A percentile compares a stretch with the other conserved stretches of the same genome.
phyloP scores from a whole-genome alignment of 352 stramenopile species.

The Elongisporangium senticosum region DNA sequence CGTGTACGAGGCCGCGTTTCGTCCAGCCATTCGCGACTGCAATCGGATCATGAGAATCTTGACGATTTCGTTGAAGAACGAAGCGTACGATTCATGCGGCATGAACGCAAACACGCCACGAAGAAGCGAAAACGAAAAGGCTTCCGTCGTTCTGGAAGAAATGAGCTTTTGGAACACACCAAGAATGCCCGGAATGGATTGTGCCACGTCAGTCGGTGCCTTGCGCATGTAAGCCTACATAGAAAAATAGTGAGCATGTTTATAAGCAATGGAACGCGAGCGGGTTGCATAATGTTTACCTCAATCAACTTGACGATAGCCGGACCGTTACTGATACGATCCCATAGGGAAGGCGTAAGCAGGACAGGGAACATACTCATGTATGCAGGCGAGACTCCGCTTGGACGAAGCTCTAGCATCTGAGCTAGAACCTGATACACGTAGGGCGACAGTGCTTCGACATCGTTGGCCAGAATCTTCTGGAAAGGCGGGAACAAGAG shows the following conservation, averaged over 20 bases:
- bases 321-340: conserved; percentile 95
- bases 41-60: conserved; percentile 94
- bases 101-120: conserved; percentile 87
- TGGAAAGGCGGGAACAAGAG: conserved; percentile 98
- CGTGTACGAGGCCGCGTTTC: conserved; percentile 76
- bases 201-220: conserved; percentile 84
- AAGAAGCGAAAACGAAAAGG: conserved; percentile 92
- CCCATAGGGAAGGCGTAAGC: conserved; percentile 93
- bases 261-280: not conserved
- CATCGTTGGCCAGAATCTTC: conserved; percentile 95
- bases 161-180: conserved; percentile 99
- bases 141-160: conserved; percentile 90
- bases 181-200: conserved; percentile 82
- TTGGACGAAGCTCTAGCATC: conserved; percentile 93
- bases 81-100: conserved; percentile 61
- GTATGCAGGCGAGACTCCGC: conserved; percentile 89
- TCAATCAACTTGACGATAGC: conserved; percentile 96
- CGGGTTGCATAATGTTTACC: conserved; percentile 11
- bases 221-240: conserved; percentile 92
- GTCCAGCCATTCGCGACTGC: conserved; percentile 86
- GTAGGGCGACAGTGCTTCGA: conserved; percentile 93
- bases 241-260: not conserved
- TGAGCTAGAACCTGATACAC: conserved; percentile 99
- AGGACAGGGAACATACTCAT: conserved; percentile 93
- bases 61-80: conserved; percentile 88